Percentiles rank a stretch among this genome's conserved stretches.
These are phyloP conservation scores for Ustilago trichophora DNA, from an alignment of 1,284 basidiomycete genomes.

Conservation along the genomic window DNA sequence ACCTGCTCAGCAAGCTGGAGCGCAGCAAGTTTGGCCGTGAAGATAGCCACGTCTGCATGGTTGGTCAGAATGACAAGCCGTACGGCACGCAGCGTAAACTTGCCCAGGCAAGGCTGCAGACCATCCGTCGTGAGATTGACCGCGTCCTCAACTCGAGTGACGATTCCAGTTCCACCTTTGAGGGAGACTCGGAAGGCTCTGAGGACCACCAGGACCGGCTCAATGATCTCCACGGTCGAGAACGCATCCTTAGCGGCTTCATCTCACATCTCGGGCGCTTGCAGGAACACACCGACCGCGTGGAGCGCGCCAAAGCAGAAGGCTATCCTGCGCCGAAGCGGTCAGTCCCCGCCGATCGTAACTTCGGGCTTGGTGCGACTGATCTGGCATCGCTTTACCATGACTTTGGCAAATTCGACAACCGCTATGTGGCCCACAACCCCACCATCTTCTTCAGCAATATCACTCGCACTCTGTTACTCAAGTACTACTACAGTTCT, in stretches of 20 bases:
- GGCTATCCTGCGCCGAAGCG: slow-evolving; percentile 16
- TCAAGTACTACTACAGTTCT: slow-evolving; percentile 89
- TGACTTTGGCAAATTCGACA: slow-evolving; percentile 85
- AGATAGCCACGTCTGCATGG: slow-evolving; percentile 81
- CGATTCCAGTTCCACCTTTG: slow-evolving; percentile 5
- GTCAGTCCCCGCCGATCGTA: slow-evolving; percentile 18
- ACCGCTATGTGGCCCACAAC: slow-evolving; percentile 89
- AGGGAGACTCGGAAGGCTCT: slow-evolving; percentile 5
- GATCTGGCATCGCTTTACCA: slow-evolving; percentile 69
- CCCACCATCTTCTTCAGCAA: slow-evolving; percentile 85
- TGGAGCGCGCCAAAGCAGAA: slow-evolving; percentile 37
- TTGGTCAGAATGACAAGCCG: slow-evolving; percentile 70
- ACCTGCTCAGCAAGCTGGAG: slow-evolving; percentile 36
- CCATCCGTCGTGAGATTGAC: slow-evolving; percentile 58
- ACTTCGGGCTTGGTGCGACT: slow-evolving; percentile 11
- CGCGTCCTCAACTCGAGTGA: slow-evolving; percentile 34
- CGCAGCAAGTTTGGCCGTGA: slow-evolving; percentile 85
- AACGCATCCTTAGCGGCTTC: slow-evolving; percentile 73
- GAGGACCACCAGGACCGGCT: slow-evolving; percentile 24
- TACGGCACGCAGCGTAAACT: slow-evolving; percentile 77
- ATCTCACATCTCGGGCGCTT: slow-evolving; percentile 70
- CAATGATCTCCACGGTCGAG: slow-evolving; percentile 53
- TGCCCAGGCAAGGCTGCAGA: slow-evolving; percentile 71
- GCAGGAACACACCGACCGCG: slow-evolving; percentile 19
- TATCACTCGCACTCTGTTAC: slow-evolving; percentile 80